Evolutionary conservation across 2,329 filamentous ascomycete genomes (phyloP), one percentile per base, ranked within the genome.

Genomic region (Thelonectria olida): DNA sequence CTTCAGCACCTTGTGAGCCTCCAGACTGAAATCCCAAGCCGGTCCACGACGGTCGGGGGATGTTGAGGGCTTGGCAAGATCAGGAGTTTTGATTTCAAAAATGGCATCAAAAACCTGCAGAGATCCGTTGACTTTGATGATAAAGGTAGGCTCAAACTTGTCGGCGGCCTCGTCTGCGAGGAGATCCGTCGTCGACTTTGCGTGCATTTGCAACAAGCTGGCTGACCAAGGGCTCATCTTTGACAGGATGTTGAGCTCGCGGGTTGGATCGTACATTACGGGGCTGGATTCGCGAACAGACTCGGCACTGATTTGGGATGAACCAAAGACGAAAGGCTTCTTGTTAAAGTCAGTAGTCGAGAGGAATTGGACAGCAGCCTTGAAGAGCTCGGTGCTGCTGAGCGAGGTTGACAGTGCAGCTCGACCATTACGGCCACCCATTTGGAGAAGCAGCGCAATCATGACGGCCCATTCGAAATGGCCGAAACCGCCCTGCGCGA

Each of bases 181-280:
- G 72, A 93, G 89, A 19, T 87, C 84, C 23, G 96, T 81, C 0
- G 93, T 95, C 42, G 87, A 84, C 63, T 84, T 87, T 39, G 95
- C 93, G 73, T 97, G 90, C 54, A 89, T 85, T 47, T 88, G 88
- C 42, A 99, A 82, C 58, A 90, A 77, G 22, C 80, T 80, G 67
- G 94, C 96, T 8, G 94, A 96, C 90, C 91, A 97, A 13, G 87
- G 79, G 1, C 88, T 91, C 91, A 97, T 97, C 77, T 97, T 97
- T 80, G 90, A 97, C 6, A 97, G 80, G 19, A 98, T 72, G 68
- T 99, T 99, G 56, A 96, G 81, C 27, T 88, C 86, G 64, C 91
- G 85, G 22, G 82, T 81, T 0, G 88, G 87, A 74, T 98, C 95
- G 72, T 92, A 97, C 49, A 97, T 81, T 27, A 94, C 84, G 1